A percentile compares a stretch with the other conserved stretches of the same genome.
Conservation (phyloP, 2,329 filamentous ascomycete genomes). For the Pseudogymnoascus sp. region DNA sequence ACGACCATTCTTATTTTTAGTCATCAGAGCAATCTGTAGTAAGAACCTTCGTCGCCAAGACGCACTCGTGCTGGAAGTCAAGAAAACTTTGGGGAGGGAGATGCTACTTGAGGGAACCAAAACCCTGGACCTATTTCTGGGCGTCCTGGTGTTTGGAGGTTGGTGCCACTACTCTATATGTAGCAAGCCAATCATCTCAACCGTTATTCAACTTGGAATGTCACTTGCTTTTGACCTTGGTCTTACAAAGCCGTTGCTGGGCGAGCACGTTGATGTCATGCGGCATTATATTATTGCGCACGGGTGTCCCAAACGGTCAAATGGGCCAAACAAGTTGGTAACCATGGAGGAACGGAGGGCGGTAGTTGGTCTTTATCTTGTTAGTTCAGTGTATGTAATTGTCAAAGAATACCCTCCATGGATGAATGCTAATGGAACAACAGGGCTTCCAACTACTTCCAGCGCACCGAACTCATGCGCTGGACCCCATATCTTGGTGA, state of each 20-base stretch:
- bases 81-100: not conserved
- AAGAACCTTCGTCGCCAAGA: not conserved
- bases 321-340: not conserved
- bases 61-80: not conserved
- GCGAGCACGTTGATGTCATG: not conserved
- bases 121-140: not conserved
- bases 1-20: not conserved
- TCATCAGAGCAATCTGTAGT: not conserved
- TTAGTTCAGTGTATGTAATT: constrained; percentile 12
- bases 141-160: not conserved
- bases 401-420: not conserved
- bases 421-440: not conserved
- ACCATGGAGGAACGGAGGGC: constrained; percentile 15
- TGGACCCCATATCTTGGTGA: constrained; percentile 14
- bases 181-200: not conserved
- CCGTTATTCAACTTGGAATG: not conserved
- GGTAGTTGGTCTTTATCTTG: constrained; percentile 9
- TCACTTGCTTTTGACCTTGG: not conserved
- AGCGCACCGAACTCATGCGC: constrained; percentile 12
- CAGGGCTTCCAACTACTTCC: constrained; percentile 12
- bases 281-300: not conserved
- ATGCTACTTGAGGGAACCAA: not conserved
- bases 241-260: not conserved
- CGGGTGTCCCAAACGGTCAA: not conserved
- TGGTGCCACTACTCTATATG: constrained; percentile 4